Evolutionary conservation across 345 rosid genomes (phyloP), one percentile per base, ranked within the genome.

Genomic region (Sonneratia caseolaris): DNA sequence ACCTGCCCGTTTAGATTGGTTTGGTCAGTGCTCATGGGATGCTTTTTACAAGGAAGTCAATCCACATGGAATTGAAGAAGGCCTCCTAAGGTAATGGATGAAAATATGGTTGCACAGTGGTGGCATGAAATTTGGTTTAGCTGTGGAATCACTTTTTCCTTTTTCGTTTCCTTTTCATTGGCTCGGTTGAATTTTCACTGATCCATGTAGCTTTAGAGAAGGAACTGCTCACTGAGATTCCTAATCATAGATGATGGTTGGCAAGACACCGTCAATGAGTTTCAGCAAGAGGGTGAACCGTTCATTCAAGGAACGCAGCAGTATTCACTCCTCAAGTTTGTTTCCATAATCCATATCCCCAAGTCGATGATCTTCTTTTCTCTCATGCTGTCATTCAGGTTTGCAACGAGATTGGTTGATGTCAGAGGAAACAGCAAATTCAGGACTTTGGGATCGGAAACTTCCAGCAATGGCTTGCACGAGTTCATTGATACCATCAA

Each of bases 1-100:
- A 71, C 90, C 90, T 21, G 72, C 69, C n/a, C 86, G 84, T 79
- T 68, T 89, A 73, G 88, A 89, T 78, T 82, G 84, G 89, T 83
- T 89, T 57, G 87, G 90, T 57, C 87, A 89, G 96, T 86, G 91
- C 81, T 87, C 89, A 24, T 87, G 91, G 96, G 96, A 89, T 82
- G 90, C 92, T 19, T 87, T 89, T 67, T 87, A 89, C 62, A 75
- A 70, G 3, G 79, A 77, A 61, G 89, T 87, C 49, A 77, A 76
- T 73, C 86, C 88, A 13, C 83, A 61, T 18, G 89, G 86, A 71
- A 81, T 84, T 72, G 73, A 78, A 78, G 82, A 87, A 69, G 89
- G 90, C 49, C 87, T 89, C 78, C 81, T 80, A 14, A 79, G 94
- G 89, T 85, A 81, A 32, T 24, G 7, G 4, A 12, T 56, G 9